Conservation (phyloP, 305 asterid species). For the Fraxinus paxiana region DNA sequence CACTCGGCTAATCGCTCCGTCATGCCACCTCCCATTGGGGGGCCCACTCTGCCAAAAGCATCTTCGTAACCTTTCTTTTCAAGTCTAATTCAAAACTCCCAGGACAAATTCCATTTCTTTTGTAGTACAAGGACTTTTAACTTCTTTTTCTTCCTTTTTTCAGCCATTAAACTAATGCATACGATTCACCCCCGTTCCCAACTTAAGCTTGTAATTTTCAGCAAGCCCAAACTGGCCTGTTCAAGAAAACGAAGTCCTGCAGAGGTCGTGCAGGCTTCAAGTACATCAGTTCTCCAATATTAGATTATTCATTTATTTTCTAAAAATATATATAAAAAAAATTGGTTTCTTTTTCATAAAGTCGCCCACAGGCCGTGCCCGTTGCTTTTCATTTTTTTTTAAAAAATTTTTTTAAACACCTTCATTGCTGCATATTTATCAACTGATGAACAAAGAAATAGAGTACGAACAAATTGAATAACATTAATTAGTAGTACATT, state of each 20-base stretch:
- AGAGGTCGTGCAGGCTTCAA: background rate
- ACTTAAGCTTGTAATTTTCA: background rate
- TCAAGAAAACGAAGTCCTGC: background rate
- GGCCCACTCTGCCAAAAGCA: background rate
- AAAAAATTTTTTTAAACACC: too few species aligned
- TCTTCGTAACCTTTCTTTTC: background rate
- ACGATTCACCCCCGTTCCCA: background rate
- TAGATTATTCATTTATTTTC: background rate
- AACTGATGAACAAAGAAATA: background rate
- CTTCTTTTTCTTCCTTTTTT: background rate
- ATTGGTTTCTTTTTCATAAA: background rate
- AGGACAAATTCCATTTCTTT: background rate
- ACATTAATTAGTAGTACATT: background rate
- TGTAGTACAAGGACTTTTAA: background rate
- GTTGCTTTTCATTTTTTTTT: background rate
- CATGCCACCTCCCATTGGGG: background rate
- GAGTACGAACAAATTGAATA: background rate
- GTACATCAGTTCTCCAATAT: background rate
- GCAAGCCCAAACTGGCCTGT: background rate
- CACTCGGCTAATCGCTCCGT: background rate
- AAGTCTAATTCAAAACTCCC: background rate
- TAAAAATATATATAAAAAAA: too few species aligned
- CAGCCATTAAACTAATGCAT: background rate
- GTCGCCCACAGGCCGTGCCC: background rate
- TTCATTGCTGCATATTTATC: background rate